Evolutionary conservation across 495 filamentous ascomycete genomes (phyloP).

Genomic region (Daldinia bambusicola): DNA sequence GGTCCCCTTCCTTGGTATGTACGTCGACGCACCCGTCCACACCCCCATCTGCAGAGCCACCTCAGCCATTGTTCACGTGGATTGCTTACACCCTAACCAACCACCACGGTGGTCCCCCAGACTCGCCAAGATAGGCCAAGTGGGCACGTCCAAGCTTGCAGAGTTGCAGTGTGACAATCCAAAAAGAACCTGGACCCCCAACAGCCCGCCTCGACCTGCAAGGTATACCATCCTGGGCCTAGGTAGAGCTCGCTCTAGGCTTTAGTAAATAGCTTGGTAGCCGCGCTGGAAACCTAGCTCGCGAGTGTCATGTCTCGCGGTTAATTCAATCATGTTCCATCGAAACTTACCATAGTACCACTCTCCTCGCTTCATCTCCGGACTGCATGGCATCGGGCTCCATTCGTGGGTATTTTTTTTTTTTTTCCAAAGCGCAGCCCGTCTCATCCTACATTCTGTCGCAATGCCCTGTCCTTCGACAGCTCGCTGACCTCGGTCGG

Average conservation of each 20-base stretch:
- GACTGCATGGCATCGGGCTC: conserved; percentile 19
- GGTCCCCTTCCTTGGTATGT: conserved; percentile 22
- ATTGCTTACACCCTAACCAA: conserved; percentile 28
- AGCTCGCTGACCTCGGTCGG: conserved; percentile 37
- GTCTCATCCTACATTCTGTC: conserved; percentile 33
- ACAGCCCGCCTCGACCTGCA: conserved; percentile 36
- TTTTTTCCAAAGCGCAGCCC: conserved; percentile 21
- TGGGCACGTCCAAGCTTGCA: conserved; percentile 43
- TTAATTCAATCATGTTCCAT: conserved; percentile 38
- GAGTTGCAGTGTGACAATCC: conserved; percentile 43
- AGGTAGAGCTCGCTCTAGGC: conserved; percentile 28
- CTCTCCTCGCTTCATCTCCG: conserved; percentile 27
- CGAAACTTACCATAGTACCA: conserved; percentile 18
- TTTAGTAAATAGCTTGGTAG: conserved; percentile 30
- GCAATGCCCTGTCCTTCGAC: conserved; percentile 25
- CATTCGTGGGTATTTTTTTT: conserved; percentile 27
- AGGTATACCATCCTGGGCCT: conserved; percentile 30
- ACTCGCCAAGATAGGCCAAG: conserved; percentile 43
- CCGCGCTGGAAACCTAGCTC: conserved; percentile 29
- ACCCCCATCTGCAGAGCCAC: conserved; percentile 41
- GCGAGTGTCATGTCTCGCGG: conserved; percentile 32
- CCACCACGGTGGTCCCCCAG: conserved; percentile 39
- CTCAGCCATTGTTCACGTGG: conserved; percentile 45
- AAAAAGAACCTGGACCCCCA: conserved; percentile 19
- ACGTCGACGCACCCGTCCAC: conserved; percentile 35